Evolutionary conservation across 768 basidiomycete genomes (phyloP).

Genomic region (Mycena kentingensis): DNA sequence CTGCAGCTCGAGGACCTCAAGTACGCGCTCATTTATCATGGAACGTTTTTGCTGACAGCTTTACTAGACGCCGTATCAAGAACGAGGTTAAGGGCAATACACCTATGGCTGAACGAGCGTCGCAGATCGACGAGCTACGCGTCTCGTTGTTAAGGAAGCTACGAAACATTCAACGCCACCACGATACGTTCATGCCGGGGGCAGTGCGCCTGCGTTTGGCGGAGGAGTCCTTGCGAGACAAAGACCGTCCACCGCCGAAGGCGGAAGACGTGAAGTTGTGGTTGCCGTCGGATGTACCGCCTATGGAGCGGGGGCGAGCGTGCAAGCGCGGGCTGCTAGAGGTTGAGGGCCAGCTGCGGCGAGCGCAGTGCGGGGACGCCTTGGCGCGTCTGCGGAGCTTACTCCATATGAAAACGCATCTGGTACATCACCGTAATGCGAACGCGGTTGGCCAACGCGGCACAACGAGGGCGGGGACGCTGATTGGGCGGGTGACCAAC

Average conservation of each 20-base stretch:
- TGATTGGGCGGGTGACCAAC: slow-evolving; percentile 7
- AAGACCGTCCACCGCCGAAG: neutral
- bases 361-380: neutral
- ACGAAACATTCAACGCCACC: neutral
- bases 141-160: too few relatives aligned
- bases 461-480: neutral
- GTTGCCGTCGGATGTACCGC: slow-evolving; percentile 2
- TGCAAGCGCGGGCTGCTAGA: neutral
- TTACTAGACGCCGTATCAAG: neutral
- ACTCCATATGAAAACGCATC: slow-evolving; percentile 9
- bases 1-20: neutral
- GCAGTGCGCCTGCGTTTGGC: neutral
- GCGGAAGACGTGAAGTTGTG: slow-evolving; percentile 14
- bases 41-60: neutral
- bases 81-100: neutral
- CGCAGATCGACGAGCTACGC: slow-evolving; percentile 7
- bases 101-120: neutral
- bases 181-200: slow-evolving; percentile 6
- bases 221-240: slow-evolving; percentile 6
- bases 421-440: slow-evolving; percentile 6
- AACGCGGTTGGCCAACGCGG: slow-evolving; percentile 6
- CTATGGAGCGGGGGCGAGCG: neutral
- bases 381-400: neutral
- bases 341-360: slow-evolving; percentile 2
- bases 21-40: too few relatives aligned